A percentile compares a stretch with the other conserved stretches of the same genome.
These are phyloP conservation scores for Monilinia polystroma DNA, from an alignment of 2,329 filamentous ascomycete species.

Conservation along the genomic window DNA sequence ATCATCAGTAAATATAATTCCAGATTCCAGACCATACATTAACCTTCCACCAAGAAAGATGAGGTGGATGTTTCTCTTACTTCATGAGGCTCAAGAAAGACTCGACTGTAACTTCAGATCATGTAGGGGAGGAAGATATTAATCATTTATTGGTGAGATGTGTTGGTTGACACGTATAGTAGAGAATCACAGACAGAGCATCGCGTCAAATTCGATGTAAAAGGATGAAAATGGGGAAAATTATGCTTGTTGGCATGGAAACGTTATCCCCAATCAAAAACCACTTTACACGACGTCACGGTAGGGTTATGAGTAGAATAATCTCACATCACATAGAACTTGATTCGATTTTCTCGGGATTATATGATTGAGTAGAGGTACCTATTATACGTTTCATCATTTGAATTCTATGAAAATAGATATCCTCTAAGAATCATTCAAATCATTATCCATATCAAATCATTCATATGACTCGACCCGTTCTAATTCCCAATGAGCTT, in stretches of 20 bases:
- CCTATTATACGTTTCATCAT: no score
- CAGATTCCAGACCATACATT: background rate
- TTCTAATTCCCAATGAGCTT: no score
- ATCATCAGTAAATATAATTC: conserved; percentile 17
- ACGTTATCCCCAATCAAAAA: conserved; percentile 22
- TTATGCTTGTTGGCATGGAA: conserved; percentile 21
- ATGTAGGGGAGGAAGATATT: background rate
- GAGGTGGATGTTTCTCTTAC: conserved; percentile 17
- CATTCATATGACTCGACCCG: no score
- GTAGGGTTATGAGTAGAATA: no score
- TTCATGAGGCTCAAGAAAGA: conserved; percentile 18
- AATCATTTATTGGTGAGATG: background rate
- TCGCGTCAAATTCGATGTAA: conserved; percentile 3
- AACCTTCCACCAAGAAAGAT: background rate
- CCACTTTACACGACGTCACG: conserved; percentile 20
- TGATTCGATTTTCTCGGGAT: no score
- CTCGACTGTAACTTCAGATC: no score
- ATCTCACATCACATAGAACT: no score
- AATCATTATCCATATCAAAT: background rate
- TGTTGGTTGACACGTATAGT: background rate
- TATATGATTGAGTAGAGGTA: no score
- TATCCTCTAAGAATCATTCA: no score
- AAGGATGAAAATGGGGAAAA: conserved; percentile 10
- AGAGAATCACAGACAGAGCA: no score
- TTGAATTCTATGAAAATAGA: no score